A percentile compares a stretch with the other conserved stretches of the same genome.
Conservation (phyloP, 2,329 filamentous ascomycete genomes). For the Fusarium albosuccineum region DNA sequence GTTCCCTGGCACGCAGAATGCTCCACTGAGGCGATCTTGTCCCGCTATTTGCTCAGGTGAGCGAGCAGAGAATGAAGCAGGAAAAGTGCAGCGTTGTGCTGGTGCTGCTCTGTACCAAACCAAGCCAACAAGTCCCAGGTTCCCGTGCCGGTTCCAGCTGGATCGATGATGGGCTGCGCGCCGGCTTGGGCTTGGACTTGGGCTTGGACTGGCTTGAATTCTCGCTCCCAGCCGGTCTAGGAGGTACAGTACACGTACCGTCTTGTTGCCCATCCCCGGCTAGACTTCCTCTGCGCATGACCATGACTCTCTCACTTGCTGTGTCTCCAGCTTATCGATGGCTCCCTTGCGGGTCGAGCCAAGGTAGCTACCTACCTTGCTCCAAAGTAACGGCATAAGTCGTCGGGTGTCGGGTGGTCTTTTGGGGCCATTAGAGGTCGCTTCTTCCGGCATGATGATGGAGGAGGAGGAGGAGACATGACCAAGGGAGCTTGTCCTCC, state of each 20-base stretch:
- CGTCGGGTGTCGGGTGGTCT: conserved; percentile 23
- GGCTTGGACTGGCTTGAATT: conserved; percentile 22
- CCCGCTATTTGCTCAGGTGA: conserved; percentile 15
- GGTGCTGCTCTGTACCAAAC: no score
- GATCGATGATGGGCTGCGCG: conserved; percentile 33
- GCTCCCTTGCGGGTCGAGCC: conserved; percentile 1
- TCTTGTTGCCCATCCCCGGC: conserved; percentile 6
- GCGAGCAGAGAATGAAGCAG: conserved; percentile 7
- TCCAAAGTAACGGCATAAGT: conserved; percentile 12
- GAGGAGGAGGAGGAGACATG: neutral
- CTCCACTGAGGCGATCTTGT: conserved; percentile 19
- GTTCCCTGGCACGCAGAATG: conserved; percentile 3
- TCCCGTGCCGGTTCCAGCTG: conserved; percentile 13
- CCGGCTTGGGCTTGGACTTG: conserved; percentile 29
- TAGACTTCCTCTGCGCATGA: conserved; percentile 38
- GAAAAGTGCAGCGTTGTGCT: conserved; percentile 7
- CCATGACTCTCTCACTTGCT: conserved; percentile 19
- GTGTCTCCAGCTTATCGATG: conserved; percentile 23
- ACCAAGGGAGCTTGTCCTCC: conserved; percentile 14
- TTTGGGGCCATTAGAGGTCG: neutral
- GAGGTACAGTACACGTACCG: neutral
- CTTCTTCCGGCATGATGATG: conserved; percentile 11
- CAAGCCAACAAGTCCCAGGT: neutral
- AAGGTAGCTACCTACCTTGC: conserved; percentile 25
- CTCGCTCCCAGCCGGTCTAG: neutral